These are phyloP conservation scores for Fusarium odoratissimum DNA, from an alignment of 2,329 filamentous ascomycete genomes.

Conservation along the genomic window DNA sequence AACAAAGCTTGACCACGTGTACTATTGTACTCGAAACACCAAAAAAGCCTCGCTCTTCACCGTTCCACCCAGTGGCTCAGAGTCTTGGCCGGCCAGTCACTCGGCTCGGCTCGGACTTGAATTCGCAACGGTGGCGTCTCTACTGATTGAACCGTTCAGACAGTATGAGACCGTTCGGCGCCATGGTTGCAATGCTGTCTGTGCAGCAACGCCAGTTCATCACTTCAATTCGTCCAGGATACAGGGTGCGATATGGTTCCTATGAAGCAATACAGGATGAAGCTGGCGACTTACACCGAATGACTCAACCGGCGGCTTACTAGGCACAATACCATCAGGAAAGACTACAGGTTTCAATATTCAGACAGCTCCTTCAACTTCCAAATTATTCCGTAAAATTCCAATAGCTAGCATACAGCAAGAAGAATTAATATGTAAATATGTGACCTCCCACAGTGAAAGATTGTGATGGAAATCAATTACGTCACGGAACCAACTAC, in stretches of 20 bases:
- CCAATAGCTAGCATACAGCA: background rate
- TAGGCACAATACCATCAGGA: background rate
- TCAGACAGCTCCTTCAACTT: conserved; percentile 18
- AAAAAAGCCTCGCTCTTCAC: background rate
- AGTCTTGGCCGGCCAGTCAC: conserved; percentile 18
- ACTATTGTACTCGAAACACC: background rate
- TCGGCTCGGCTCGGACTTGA: conserved; percentile 28
- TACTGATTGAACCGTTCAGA: background rate
- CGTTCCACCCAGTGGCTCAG: background rate
- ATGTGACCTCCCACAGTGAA: background rate
- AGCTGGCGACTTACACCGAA: conserved; percentile 26
- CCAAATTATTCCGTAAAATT: conserved; percentile 16
- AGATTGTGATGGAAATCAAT: conserved; percentile 20
- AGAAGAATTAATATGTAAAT: background rate
- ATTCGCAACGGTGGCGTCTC: background rate
- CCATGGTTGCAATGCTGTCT: background rate
- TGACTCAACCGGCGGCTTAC: conserved; percentile 34
- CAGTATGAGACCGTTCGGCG: background rate
- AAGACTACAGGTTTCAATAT: conserved; percentile 7
- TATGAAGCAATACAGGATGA: background rate
- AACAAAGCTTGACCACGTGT: conserved; percentile 2
- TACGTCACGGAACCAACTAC: conserved; percentile 30
- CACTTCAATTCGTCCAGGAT: background rate
- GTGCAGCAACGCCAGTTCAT: background rate
- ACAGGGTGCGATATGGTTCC: background rate